Conservation (phyloP, 2,329 filamentous ascomycete genomes). For the Seiridium unicorne region DNA sequence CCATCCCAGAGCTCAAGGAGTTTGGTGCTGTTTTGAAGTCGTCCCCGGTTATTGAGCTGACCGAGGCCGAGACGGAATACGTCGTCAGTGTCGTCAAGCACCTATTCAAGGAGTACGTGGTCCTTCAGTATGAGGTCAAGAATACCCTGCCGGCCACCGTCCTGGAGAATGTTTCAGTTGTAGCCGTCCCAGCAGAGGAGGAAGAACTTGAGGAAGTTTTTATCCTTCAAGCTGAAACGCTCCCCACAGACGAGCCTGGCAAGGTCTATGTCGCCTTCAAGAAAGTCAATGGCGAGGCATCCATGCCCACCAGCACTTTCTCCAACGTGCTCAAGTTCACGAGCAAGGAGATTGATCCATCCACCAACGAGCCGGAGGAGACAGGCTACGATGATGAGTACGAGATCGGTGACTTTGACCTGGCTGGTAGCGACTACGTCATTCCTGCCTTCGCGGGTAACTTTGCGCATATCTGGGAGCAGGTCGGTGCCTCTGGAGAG, state of each 20-base stretch:
- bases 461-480: conserved; percentile 95
- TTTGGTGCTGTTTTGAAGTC: conserved; percentile 94
- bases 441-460: conserved; percentile 90
- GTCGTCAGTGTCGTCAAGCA: conserved; percentile 94
- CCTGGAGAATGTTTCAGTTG: conserved; percentile 82
- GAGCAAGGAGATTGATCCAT: conserved; percentile 95
- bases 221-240: conserved; percentile 82
- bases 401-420: conserved; percentile 89
- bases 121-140: conserved; percentile 95
- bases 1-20: conserved; percentile 86
- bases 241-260: conserved; percentile 82
- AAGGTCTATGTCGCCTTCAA: conserved; percentile 95
- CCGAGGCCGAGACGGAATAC: conserved; percentile 96
- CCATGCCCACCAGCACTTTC: conserved; percentile 79
- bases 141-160: conserved; percentile 93
- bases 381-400: conserved; percentile 96
- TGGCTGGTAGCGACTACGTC: conserved; percentile 90
- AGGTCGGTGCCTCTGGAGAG: conserved; percentile 83
- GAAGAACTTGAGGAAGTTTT: conserved; percentile 89
- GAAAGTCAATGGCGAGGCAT: conserved; percentile 71
- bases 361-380: conserved; percentile 89
- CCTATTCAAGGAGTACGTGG: conserved; percentile 95
- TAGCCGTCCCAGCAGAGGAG: conserved; percentile 76
- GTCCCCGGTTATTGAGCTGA: conserved; percentile 80
- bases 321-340: conserved; percentile 95